Percentiles rank a stretch among this genome's conserved stretches.
phyloP scores from a whole-genome alignment of 768 basidiomycete species.

The Lactifluus subvellereus region DNA sequence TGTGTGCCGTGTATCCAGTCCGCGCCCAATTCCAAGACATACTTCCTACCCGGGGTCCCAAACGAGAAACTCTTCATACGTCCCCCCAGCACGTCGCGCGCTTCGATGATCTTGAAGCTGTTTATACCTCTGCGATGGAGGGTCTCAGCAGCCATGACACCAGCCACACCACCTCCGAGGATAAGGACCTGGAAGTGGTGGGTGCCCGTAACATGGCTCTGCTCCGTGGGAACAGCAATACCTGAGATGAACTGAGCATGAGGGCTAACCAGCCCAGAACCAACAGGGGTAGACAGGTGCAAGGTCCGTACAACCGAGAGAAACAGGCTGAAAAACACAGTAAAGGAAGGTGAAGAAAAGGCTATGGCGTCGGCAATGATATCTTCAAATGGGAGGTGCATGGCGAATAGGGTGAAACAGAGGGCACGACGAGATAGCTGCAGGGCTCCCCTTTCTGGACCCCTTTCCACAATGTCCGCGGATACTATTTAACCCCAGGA shows the following conservation, averaged over 20 bases:
- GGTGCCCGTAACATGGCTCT: slow-evolving; percentile 18
- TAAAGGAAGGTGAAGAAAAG: neutral
- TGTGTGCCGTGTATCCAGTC: slow-evolving; percentile 58
- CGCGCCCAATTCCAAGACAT: slow-evolving; percentile 48
- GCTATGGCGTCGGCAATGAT: slow-evolving; percentile 6
- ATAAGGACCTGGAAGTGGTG: slow-evolving; percentile 43
- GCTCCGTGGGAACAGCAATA: neutral
- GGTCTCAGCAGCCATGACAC: slow-evolving; percentile 58
- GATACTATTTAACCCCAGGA: slow-evolving; percentile 13
- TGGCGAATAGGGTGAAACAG: neutral
- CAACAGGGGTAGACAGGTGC: neutral
- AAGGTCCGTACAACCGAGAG: slow-evolving; percentile 10
- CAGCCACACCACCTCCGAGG: slow-evolving; percentile 61
- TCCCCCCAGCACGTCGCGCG: slow-evolving; percentile 52
- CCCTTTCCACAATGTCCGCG: neutral
- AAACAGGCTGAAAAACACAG: slow-evolving; percentile 3
- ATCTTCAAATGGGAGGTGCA: slow-evolving; percentile 14
- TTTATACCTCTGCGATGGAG: slow-evolving; percentile 47
- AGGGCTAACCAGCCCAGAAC: slow-evolving; percentile 2
- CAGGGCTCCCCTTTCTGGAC: neutral
- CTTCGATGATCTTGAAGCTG: slow-evolving; percentile 60
- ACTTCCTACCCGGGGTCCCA: slow-evolving; percentile 34
- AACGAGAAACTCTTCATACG: slow-evolving; percentile 47
- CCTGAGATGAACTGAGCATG: slow-evolving; percentile 5
- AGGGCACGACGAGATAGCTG: neutral